Evolutionary conservation across 495 filamentous ascomycete species (phyloP).

Genomic region (Pyronema domesticum): DNA sequence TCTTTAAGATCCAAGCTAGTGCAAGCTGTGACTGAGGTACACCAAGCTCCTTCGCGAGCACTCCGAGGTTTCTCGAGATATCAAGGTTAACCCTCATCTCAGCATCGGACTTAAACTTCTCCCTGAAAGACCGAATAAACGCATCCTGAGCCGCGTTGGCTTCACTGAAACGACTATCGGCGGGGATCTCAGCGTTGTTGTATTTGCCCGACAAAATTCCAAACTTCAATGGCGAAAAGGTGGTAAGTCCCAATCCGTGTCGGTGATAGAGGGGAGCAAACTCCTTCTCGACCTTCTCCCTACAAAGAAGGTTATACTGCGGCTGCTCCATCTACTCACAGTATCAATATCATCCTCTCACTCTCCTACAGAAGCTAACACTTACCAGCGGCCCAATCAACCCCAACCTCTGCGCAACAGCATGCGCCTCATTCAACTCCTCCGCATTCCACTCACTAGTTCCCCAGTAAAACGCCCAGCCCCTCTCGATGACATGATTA

Average conservation of each 20-base stretch:
- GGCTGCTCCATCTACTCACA: slow-evolving; percentile 54
- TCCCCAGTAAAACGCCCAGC: slow-evolving; percentile 80
- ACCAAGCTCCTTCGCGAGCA: slow-evolving; percentile 49
- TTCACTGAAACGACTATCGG: not conserved
- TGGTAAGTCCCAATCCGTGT: slow-evolving; percentile 51
- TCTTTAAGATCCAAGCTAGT: slow-evolving; percentile 64
- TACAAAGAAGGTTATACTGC: slow-evolving; percentile 58
- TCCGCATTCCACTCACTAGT: slow-evolving; percentile 73
- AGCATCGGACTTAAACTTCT: slow-evolving; percentile 26
- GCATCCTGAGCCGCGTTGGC: slow-evolving; percentile 28
- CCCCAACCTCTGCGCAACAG: slow-evolving; percentile 51
- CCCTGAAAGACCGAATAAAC: slow-evolving; percentile 33
- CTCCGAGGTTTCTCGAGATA: slow-evolving; percentile 32
- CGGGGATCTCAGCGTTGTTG: slow-evolving; percentile 26
- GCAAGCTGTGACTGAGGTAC: slow-evolving; percentile 48
- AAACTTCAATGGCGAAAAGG: slow-evolving; percentile 52
- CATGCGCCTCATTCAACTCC: slow-evolving; percentile 62
- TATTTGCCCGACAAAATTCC: slow-evolving; percentile 74
- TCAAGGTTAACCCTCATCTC: slow-evolving; percentile 14
- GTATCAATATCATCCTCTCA: slow-evolving; percentile 5
- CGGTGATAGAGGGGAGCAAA: slow-evolving; percentile 48
- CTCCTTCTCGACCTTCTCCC: slow-evolving; percentile 60
- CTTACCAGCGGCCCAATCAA: slow-evolving; percentile 52
- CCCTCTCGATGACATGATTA: slow-evolving; percentile 58
- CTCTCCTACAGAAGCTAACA: not conserved